Base-by-base conservation (phyloP, 2,329 filamentous ascomycete species). In the Immersiporthe knoxdaviesiana region DNA sequence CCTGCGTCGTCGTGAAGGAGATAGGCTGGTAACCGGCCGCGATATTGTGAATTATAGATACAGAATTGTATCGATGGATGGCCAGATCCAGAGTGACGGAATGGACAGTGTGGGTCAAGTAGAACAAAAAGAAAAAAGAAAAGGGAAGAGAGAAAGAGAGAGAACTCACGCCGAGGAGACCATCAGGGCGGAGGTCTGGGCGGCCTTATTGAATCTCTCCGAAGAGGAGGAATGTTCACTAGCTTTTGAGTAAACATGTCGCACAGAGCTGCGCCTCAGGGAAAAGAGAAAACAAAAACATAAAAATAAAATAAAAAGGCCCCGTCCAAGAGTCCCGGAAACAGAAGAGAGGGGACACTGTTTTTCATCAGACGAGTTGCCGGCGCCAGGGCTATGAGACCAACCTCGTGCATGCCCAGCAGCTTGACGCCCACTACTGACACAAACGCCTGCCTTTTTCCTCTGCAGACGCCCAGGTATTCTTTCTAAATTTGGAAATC, bases 381-480 rank as follows among this genome's bases (percentile, higher is more conserved):
- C 56, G 27, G 18, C 8, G 32, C 56, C 56, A 59, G 56, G 56
- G 56, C 56, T 37, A 11, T 59, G 56, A 59, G 56, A 59, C 56
- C 18, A n/a, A 59, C 30, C 32, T 59, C 56, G 16, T 59, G 56
- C 56, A 59, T 30, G 56, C 56, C 30, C 30, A 59, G 32, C 56
- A 18, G 56, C 56, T 35, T 32, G 21, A 6, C 56, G 30, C 44
- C 4, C 30, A 32, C 32, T 14, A 24, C 56, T 59, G 56, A 59
- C 32, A 59, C 56, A 59, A n/a, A 21, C 21, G 16, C 11, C 14
- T n/a, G 56, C 56, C 54, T 4, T 35, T 32, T 37, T n/a, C n/a
- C n/a, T n/a, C 8, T n/a, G 18, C 56, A 37, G 7, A 11, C 44
- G 56, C 30, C 18, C 16, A 37, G 56, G 56, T n/a, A n/a, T 18